Evolutionary conservation across 2,329 filamentous ascomycete species (phyloP), one percentile per base, ranked within the genome.

Genomic region (Monilinia laxa): DNA sequence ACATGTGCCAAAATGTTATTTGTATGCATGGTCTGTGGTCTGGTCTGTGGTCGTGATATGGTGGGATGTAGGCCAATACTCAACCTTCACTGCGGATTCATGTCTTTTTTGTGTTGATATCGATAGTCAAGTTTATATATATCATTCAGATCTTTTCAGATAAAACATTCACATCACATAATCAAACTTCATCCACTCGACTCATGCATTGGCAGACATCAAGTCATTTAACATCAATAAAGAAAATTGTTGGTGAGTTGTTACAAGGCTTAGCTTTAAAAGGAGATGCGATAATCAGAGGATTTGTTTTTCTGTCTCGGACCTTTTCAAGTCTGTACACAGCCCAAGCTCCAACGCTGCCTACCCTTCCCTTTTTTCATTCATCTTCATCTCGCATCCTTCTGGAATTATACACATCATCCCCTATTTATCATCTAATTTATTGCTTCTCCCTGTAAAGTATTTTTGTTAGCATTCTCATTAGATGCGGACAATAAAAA

Each of bases 321-420:
- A 62, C 45, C 31, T 62, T 62, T 68, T 65, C 71, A 71, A 71
- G 69, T 71, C 69, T 71, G 69, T 71, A 71, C 67, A 71, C 69
- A 69, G 65, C 70, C 68, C 68, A 57, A 66, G 68, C 66, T 68
- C 62, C 59, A 58, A 62, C 68, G 65, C 68, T 59, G n/a, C 62
- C 54, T 53, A 60, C 55, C 55, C 60, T 64, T 64, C 63, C 68
- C 59, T 54, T 59, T 64, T 56, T 58, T 53, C 67, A 65, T 64
- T 63, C 63, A 70, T 69, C 68, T 56, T 68, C 66, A 67, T 67
- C 68, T 69, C 62, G 60, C 71, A 70, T 70, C 72, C 71, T 58
- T 73, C 66, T 67, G 59, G 67, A 57, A 68, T 65, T 70, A 71
- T 70, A 70, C 69, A 70, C 67, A 70, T 68, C 67, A 68, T 63